Conservation (phyloP, 148 eudicot species). For the Rhododendron molle region DNA sequence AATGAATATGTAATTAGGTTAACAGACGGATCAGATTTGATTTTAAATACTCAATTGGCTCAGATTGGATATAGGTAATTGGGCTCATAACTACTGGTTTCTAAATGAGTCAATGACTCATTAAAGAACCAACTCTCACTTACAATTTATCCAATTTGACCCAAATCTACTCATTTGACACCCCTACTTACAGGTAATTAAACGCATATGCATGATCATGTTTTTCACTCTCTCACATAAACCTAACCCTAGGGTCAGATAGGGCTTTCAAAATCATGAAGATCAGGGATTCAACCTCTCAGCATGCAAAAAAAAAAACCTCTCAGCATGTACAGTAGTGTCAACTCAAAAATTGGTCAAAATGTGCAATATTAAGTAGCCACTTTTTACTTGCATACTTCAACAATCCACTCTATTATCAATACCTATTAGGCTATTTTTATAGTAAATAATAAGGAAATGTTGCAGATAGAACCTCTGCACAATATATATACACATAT, state of each 20-base stretch:
- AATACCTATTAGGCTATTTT: neutral
- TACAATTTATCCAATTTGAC: no score
- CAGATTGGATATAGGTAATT: no score
- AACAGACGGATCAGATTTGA: no score
- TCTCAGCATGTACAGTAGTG: neutral
- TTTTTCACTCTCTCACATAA: neutral
- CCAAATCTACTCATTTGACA: no score
- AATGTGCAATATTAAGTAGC: neutral
- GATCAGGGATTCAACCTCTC: neutral
- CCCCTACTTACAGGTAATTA: neutral
- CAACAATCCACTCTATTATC: neutral
- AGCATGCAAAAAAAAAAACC: no score
- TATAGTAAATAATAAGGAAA: neutral
- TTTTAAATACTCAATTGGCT: no score
- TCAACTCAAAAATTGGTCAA: neutral
- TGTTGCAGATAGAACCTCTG: neutral
- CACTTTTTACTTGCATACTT: neutral
- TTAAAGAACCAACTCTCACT: no score
- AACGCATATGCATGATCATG: neutral
- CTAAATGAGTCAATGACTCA: no score
- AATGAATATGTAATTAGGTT: no score
- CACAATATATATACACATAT: neutral
- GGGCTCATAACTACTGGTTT: no score
- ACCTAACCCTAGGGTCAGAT: neutral
- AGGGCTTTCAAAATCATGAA: neutral